A percentile compares a stretch with the other conserved stretches of the same genome.
phyloP scores from a whole-genome alignment of 176 grass and related monocot species.

The Triticum timopheevii region DNA sequence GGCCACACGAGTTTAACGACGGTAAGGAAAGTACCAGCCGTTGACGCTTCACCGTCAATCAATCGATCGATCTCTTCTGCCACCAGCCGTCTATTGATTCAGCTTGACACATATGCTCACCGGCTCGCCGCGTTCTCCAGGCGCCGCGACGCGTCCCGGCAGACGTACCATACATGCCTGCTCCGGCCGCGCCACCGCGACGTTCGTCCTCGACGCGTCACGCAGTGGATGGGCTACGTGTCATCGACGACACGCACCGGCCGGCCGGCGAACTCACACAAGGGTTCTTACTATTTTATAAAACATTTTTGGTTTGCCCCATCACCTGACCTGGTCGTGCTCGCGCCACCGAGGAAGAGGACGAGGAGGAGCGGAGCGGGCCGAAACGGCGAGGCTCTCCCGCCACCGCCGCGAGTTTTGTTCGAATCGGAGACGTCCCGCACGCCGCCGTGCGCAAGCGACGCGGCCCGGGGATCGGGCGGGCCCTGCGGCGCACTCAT shows the following conservation, averaged over 20 bases:
- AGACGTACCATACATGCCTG: neutral
- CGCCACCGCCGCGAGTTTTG: neutral
- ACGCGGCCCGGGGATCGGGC: neutral
- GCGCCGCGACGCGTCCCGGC: neutral
- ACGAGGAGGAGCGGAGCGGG: too few relatives aligned
- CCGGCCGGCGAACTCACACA: too few relatives aligned
- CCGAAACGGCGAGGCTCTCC: neutral
- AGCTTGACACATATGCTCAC: neutral
- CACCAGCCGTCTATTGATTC: neutral
- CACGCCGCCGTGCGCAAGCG: neutral
- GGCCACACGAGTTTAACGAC: neutral
- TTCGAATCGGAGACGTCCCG: neutral
- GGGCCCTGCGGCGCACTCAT: neutral
- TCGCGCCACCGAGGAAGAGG: too few relatives aligned
- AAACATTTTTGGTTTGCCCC: too few relatives aligned
- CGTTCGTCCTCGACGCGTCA: neutral
- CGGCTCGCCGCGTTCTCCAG: neutral
- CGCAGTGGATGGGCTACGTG: too few relatives aligned
- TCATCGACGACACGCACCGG: too few relatives aligned
- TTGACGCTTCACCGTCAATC: neutral
- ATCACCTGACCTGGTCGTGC: too few relatives aligned
- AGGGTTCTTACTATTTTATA: too few relatives aligned
- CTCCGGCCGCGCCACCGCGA: neutral
- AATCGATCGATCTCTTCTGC: neutral
- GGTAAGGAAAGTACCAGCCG: neutral